Evolutionary conservation across 2,329 filamentous ascomycete species (phyloP).

Genomic region (Diplodia intermedia): DNA sequence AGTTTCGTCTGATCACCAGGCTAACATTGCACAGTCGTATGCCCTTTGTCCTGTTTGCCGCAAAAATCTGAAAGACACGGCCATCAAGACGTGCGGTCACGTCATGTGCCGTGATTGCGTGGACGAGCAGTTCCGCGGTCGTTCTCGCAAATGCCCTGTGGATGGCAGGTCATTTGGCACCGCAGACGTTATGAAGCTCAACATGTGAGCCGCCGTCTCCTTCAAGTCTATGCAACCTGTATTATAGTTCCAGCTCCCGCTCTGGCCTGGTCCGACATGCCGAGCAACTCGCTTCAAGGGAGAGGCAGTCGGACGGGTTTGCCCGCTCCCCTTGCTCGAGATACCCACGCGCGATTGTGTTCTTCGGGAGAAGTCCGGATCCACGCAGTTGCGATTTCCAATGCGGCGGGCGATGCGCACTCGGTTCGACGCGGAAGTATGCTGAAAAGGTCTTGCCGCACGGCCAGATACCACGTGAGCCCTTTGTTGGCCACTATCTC

Average conservation of each 20-base stretch:
- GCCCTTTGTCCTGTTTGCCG: conserved; percentile 90
- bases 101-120: conserved; percentile 92
- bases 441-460: conserved; percentile 5
- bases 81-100: conserved; percentile 92
- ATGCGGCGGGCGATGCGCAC: conserved; percentile 3
- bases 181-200: conserved; percentile 78
- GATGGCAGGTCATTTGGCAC: conserved; percentile 92
- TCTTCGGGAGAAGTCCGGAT: not conserved
- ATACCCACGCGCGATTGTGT: not conserved
- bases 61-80: conserved; percentile 91
- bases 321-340: not conserved
- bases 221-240: conserved; percentile 19
- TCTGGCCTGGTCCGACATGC: not conserved
- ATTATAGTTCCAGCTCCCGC: conserved; percentile 27
- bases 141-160: conserved; percentile 93
- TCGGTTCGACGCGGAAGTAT: not conserved
- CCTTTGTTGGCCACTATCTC: conserved; percentile 6
- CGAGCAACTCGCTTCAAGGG: not conserved
- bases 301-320: not conserved
- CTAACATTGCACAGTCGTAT: conserved; percentile 26
- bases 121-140: conserved; percentile 84
- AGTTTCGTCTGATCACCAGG: not conserved
- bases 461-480: conserved; percentile 22
- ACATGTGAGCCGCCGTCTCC: conserved; percentile 34
- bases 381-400: not conserved